Evolutionary conservation across 176 grass and related monocot genomes (phyloP).

Genomic region (Pontederia paniculata): DNA sequence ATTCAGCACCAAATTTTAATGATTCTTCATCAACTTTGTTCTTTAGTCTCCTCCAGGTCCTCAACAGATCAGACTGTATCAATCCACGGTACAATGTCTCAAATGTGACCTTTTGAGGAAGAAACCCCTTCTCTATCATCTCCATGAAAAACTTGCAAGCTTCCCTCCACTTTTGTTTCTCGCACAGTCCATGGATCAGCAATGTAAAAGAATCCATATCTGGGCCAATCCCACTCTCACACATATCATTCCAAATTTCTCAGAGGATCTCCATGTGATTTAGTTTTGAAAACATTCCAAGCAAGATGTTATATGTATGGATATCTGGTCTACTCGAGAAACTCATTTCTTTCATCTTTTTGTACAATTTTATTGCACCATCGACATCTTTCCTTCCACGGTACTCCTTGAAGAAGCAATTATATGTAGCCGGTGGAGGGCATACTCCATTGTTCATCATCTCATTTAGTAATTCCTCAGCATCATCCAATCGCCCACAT

Average conservation of each 20-base stretch:
- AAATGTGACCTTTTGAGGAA: conserved; percentile 83
- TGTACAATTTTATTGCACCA: conserved; percentile 55
- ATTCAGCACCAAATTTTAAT: conserved; percentile 69
- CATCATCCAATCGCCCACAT: conserved; percentile 70
- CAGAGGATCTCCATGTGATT: conserved; percentile 28
- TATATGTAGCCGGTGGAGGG: conserved; percentile 59
- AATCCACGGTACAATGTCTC: conserved; percentile 72
- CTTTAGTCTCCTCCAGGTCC: conserved; percentile 91
- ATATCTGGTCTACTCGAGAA: conserved; percentile 46
- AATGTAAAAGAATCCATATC: conserved; percentile 93
- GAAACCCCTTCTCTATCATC: conserved; percentile 96
- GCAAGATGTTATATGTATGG: conserved; percentile 75
- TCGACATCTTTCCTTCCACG: conserved; percentile 61
- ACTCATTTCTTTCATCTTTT: conserved; percentile 59
- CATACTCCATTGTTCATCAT: conserved; percentile 57
- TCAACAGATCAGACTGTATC: conserved; percentile 83
- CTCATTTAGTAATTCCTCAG: conserved; percentile 58
- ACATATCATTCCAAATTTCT: conserved; percentile 80
- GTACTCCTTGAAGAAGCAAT: conserved; percentile 96
- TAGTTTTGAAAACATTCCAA: conserved; percentile 78
- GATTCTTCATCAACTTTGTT: conserved; percentile 82
- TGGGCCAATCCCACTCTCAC: conserved; percentile 49
- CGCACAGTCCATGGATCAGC: conserved; percentile 68
- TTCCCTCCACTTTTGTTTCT: conserved; percentile 64
- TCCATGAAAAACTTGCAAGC: conserved; percentile 98